A percentile compares a stretch with the other conserved stretches of the same genome.
phyloP scores from a whole-genome alignment of 2,329 filamentous ascomycete genomes.

The Fusarium verticillioides region DNA sequence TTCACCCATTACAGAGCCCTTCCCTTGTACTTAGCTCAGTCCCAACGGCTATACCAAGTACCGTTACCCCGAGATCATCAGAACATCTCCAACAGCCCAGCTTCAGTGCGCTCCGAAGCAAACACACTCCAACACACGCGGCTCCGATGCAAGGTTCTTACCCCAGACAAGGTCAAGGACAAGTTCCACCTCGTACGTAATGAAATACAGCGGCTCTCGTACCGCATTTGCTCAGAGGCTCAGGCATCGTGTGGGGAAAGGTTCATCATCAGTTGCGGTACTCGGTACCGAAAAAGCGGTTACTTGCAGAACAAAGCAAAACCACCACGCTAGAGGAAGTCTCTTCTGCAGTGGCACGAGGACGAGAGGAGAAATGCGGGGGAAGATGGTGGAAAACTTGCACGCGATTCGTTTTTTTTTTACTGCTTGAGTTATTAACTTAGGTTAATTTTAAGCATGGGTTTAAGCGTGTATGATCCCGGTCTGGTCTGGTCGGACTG shows the following conservation, averaged over 20 bases:
- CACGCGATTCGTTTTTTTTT: not conserved
- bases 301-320: constrained; percentile 8
- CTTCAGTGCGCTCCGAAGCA: constrained; percentile 9
- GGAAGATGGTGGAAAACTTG: not conserved
- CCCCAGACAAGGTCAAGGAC: constrained; percentile 13
- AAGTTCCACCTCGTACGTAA: constrained; percentile 17
- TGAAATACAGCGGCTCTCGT: constrained; percentile 9
- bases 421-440: not conserved
- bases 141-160: constrained; percentile 21
- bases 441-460: constrained; percentile 33
- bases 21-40: not conserved
- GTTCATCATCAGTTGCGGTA: not conserved
- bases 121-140: constrained; percentile 4
- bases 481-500: constrained; percentile 14
- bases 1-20: not conserved
- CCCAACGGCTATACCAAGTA: not conserved
- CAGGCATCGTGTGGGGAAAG: constrained; percentile 28
- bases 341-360: not conserved
- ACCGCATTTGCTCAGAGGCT: constrained; percentile 21
- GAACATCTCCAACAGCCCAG: constrained; percentile 1
- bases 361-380: constrained; percentile 36
- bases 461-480: constrained; percentile 26
- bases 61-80: not conserved
- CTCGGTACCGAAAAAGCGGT: constrained; percentile 4
- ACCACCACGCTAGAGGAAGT: not conserved